phyloP scores from a whole-genome alignment of 164 flowering plant genomes.

The Saururus chinensis region DNA sequence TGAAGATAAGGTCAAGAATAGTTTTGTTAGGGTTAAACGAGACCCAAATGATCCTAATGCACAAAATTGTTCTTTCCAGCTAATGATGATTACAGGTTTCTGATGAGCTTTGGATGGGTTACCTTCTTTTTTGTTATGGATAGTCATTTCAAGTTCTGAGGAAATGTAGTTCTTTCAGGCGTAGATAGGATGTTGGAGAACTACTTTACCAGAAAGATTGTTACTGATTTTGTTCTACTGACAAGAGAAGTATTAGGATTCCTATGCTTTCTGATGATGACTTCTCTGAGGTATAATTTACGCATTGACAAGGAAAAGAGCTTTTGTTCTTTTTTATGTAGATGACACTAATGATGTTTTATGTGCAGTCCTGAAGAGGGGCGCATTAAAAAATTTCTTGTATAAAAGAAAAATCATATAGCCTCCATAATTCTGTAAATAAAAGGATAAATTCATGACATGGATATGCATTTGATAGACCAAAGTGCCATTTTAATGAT shows the following conservation, averaged over 20 bases:
- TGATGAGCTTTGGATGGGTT: neutral
- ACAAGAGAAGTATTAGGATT: slow-evolving; percentile 17
- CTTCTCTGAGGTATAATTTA: slow-evolving; percentile 39
- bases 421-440: too few relatives aligned
- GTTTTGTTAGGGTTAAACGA: slow-evolving; percentile 54
- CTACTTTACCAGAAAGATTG: slow-evolving; percentile 6
- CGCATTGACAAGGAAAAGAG: neutral
- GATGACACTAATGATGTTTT: neutral
- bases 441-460: too few relatives aligned
- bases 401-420: too few relatives aligned
- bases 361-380: neutral
- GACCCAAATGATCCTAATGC: slow-evolving; percentile 36
- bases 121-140: neutral
- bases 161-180: slow-evolving; percentile 24
- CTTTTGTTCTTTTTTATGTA: neutral
- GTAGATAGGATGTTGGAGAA: slow-evolving; percentile 15
- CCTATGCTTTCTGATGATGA: slow-evolving; percentile 46
- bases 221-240: slow-evolving; percentile 13
- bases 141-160: neutral
- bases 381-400: too few relatives aligned
- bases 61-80: slow-evolving; percentile 33
- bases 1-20: slow-evolving; percentile 45
- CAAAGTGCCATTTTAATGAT: too few relatives aligned
- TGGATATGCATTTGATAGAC: too few relatives aligned
- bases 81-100: slow-evolving; percentile 61